Evolutionary conservation across 192 early-diverging fungal species (phyloP).

Genomic region (Coemansia sp.): DNA sequence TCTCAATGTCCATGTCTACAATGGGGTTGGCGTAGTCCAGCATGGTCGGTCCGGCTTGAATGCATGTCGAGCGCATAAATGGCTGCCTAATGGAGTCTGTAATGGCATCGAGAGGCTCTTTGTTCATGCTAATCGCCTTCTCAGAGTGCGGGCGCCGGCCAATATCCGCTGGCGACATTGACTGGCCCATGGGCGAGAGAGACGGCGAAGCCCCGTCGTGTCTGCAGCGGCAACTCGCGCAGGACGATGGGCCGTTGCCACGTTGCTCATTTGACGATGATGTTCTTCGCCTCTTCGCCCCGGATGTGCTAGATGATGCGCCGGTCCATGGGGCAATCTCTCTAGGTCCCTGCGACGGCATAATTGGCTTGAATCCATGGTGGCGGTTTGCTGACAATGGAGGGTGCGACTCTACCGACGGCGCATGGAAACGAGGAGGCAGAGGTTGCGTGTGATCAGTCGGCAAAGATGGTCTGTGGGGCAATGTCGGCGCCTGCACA

Average conservation of each 20-base stretch:
- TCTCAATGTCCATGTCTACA: constrained; percentile 1
- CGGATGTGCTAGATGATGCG: background rate
- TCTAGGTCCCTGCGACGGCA: background rate
- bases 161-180: background rate
- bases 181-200: background rate
- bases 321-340: background rate
- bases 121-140: background rate
- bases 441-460: background rate
- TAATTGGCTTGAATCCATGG: background rate
- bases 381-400: background rate
- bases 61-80: background rate
- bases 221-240: background rate
- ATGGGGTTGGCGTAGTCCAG: background rate
- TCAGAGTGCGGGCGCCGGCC: background rate
- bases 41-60: background rate
- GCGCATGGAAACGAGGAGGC: background rate
- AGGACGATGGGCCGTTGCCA: background rate
- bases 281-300: background rate
- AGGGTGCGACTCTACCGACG: background rate
- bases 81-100: background rate
- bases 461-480: background rate
- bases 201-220: background rate
- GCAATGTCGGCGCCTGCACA: background rate
- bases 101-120: background rate
- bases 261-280: background rate